A percentile compares a stretch with the other conserved stretches of the same genome.
These are phyloP conservation scores for Pseudogymnoascus sp. DNA, from an alignment of 2,329 filamentous ascomycete species.

Conservation along the genomic window DNA sequence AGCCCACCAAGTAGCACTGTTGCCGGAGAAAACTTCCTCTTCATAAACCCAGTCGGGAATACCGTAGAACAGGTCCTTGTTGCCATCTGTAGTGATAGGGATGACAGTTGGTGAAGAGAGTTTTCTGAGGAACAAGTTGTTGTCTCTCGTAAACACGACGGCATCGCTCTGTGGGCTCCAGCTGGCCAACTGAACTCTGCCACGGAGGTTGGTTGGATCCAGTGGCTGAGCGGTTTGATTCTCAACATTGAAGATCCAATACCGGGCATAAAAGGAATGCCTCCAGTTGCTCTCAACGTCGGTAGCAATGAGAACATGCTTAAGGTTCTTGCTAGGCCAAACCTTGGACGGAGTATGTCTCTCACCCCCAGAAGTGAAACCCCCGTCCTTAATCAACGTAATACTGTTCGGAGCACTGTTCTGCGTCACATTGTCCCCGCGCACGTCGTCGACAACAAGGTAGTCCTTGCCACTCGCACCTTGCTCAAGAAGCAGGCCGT, in stretches of 20 bases:
- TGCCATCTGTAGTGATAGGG: slow-evolving; percentile 79
- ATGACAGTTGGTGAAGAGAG: slow-evolving; percentile 34
- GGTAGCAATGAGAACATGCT: slow-evolving; percentile 76
- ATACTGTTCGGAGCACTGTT: slow-evolving; percentile 42
- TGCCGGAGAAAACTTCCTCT: slow-evolving; percentile 68
- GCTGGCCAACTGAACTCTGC: slow-evolving; percentile 70
- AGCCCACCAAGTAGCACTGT: slow-evolving; percentile 92
- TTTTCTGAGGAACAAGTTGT: slow-evolving; percentile 80
- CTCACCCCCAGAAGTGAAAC: slow-evolving; percentile 52
- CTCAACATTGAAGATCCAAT: slow-evolving; percentile 88
- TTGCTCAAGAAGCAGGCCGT: slow-evolving; percentile 76
- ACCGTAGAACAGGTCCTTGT: slow-evolving; percentile 84
- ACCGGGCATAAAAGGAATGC: slow-evolving; percentile 76
- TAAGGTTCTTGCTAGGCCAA: slow-evolving; percentile 75
- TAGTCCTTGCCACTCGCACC: slow-evolving; percentile 59
- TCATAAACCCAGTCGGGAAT: slow-evolving; percentile 98
- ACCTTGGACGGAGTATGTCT: slow-evolving; percentile 50
- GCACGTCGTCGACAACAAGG: slow-evolving; percentile 80
- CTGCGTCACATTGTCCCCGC: slow-evolving; percentile 40
- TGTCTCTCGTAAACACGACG: slow-evolving; percentile 80
- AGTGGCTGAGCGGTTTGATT: slow-evolving; percentile 70
- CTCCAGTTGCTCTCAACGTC: slow-evolving; percentile 72
- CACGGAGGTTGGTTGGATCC: slow-evolving; percentile 57
- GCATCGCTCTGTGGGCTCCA: slow-evolving; percentile 87
- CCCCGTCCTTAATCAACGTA: slow-evolving; percentile 64